Base-by-base conservation (phyloP, 331 rosid species). In the Arachis monticola region DNA sequence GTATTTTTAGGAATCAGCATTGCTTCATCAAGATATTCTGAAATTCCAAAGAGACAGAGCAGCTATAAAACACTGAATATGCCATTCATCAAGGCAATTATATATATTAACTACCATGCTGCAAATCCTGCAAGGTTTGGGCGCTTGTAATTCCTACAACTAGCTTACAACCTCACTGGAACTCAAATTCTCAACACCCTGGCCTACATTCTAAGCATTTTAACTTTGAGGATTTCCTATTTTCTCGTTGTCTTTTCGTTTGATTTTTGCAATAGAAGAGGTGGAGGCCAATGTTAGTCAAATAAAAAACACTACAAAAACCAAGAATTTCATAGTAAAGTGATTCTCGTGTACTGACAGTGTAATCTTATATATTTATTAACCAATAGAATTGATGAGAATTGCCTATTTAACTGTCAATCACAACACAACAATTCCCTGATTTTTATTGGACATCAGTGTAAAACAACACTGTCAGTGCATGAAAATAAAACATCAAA, bases 1-100 rank as follows among this genome's bases (percentile, higher is more conserved):
- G 99, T 92, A 82, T 95, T 95, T 93, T 92, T 95, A 76, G 99
- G 99, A 77, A 95, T 91, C 99, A 92, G 88, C 93, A 83, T 89
- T 73, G 89, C 98, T 84, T 90, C 98, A 83, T 92, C 99, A 90
- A 85, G 91, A 87, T 95, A 95, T 78, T 95, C 99, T 95, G 98
- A 95, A 95, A 94, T 90, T 91, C 58, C 87, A 84, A 87, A 90
- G 85, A 90, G 82, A 87, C 81, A 89, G 57, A 51, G 70, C 69
- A 85, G 69, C 93, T 83, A 86, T 85, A 85, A 92, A 85, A 87
- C 83, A 79, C 57, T 11, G 86, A 79, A 55, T 60, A 75, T 62
- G 75, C 72, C 47, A 53, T 63, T 60, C 80, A 83, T 56, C 70
- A 81, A 86, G 81, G 83, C 83, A 77, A 76, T 38, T 38, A 48